Base-by-base conservation (phyloP, 1,139 yeast species). In the Taiozyma sp. region DNA sequence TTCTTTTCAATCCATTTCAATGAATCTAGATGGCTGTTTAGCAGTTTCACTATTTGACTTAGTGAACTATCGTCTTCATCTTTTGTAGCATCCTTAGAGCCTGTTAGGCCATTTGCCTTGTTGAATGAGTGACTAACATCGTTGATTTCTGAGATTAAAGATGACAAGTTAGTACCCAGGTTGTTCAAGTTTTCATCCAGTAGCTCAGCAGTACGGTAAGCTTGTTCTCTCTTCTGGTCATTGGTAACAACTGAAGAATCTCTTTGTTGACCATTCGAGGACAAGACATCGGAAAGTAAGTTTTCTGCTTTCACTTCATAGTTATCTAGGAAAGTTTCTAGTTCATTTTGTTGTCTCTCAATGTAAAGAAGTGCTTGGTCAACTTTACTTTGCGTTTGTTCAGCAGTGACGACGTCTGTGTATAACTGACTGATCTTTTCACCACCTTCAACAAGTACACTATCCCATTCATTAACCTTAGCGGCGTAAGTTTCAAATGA, bases 331-430 rank as follows among this genome's bases (percentile, higher is more conserved):
- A 93, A 76, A 29, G 80, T 76, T 56, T 92, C 98, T 50, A 93
- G 74, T 64, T 93, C 99, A 57, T 87, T 90, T 65, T 95, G 99
- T 65, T 95, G 99, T 60, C 87, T 83, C 64, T 88, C 96, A 47
- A 93, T 88, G 65, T 91, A 92, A 49, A 84, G 75, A 51, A 95
- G 73, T 48, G 91, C 86, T 67, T 91, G 97, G 61, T 95, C 98
- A 48, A 93, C 85, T 60, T 86, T 88, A 44, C 78, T 76, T 65
- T 93, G 97, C 50, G 87, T 80, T 60, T 87, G 88, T 64, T 92
- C 97, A 2, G 97, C 96, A 53, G 82, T 82, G 38, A 86, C 70
- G 1, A 95, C 86, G 57, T 89, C 93, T 46, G 85, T 79, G 65
- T 89, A 89, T 48, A 93, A 73, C 55, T 85, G 83, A 30, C 90